Base-by-base conservation (phyloP, 192 early-diverging fungal species). In the Backusella mclennaniae region DNA sequence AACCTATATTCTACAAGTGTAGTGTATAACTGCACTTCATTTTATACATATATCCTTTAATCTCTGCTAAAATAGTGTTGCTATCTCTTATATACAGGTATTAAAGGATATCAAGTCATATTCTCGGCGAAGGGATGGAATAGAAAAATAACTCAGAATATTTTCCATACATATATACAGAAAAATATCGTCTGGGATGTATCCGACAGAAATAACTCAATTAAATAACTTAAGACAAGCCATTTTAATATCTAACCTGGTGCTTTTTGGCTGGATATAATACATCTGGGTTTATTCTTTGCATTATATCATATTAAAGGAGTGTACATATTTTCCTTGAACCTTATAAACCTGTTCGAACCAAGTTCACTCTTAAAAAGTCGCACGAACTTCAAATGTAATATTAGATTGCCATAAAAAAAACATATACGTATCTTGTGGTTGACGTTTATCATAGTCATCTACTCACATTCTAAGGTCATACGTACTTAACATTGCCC, bases 401-500 rank as follows among this genome's bases (percentile, higher is more conserved):
- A 49, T 49, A 49, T n/a, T 7, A 19, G 19, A 12, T 63, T 63
- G 3, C 0, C 9, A 29, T 12, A 63, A 63, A 63, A 29, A 63
- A 63, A 63, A 29, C 21, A 63, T 29, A 26, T 29, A 26, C 23
- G 56, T 63, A 63, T 9, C 56, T 12, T 63, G 26, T 63, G 56
- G 56, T 29, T 63, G 56, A 63, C 56, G 9, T 63, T 63, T 29
- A 29, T 29, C 26, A 4, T 63, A 26, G 56, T 63, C 56, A 63
- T 26, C 11, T n/a, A 63, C 56, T 63, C 56, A 63, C 56, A 63
- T 63, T 63, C 11, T 63, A 63, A 63, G 23, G 56, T 63, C 56
- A 63, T 63, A 26, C 23, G 3, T 29, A 11, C 12, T 29, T 63
- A 8, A 12, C 26, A 23, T 63, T 63, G 23, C 26, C 26, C 56